Evolutionary conservation across 2,329 filamentous ascomycete genomes (phyloP), one percentile per base, ranked within the genome.

Genomic region (Aschersonia sp.): DNA sequence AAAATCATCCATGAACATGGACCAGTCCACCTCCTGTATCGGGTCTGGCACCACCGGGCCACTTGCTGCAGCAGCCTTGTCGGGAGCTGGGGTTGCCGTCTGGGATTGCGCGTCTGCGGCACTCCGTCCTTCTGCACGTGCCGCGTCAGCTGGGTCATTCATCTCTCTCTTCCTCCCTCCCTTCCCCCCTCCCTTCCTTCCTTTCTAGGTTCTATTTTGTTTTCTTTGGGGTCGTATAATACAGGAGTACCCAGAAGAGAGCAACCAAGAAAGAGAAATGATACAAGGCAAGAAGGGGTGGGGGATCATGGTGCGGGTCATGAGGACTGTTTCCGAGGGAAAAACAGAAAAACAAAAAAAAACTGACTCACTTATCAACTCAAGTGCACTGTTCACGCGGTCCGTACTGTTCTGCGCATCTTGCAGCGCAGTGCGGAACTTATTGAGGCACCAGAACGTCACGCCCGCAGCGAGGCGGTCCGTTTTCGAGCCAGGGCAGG

Each of bases 1-100:
- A 54, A 73, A 72, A 43, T 73, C 71, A 48, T 71, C 68, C 63
- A 73, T 67, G 33, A 73, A 66, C 48, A 70, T 66, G 50, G 68
- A 64, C 70, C 70, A 73, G 56, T 74, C 71, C 41, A 73, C 63
- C 43, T 70, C 65, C 46, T 70, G 66, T 32, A 71, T 60, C 4
- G 59, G 57, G 45, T 70, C 67, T 5, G 59, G 52, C 9, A 46
- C 51, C 46, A 46, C 52, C 35, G 49, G 54, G 49, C 51, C 49
- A 9, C 12, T 37, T 37, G 8, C 35, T 8, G 8, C 35, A 12
- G 35, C 12, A 8, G 35, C 35, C 8, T 8, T 37, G 35, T 37
- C 35, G 35, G 12, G n/a, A 48, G 48, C 37, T 60, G 55, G 8
- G 49, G 48, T 35, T 60, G 55, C 10, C 56, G 48, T 42, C 51